Percentiles rank a stretch among this genome's conserved stretches.
phyloP scores from a whole-genome alignment of 441 rosid genomes.

The Theobroma grandiflorum region DNA sequence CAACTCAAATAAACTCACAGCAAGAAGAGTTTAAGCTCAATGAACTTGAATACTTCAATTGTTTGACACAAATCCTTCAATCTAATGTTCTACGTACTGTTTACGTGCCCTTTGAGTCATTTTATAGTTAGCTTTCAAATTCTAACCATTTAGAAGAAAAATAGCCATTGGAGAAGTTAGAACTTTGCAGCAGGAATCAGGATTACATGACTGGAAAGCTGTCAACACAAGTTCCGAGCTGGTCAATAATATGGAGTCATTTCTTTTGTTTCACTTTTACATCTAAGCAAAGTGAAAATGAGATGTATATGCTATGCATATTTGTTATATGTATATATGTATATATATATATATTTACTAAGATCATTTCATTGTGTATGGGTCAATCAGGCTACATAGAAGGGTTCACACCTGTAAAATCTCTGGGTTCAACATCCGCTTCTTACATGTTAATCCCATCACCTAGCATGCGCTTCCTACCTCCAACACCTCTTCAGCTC shows the following conservation, averaged over 20 bases:
- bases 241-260: not conserved
- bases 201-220: no score
- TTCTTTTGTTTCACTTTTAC: not conserved
- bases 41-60: no score
- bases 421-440: constrained; percentile 86
- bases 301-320: not conserved
- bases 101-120: no score
- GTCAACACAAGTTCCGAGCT: no score
- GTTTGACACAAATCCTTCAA: no score
- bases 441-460: constrained; percentile 95
- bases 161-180: no score
- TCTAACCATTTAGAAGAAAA: no score
- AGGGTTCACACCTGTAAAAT: constrained; percentile 94
- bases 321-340: not conserved
- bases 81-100: no score
- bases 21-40: no score
- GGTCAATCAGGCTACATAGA: constrained; percentile 71
- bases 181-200: no score
- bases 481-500: constrained; percentile 91
- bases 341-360: not conserved
- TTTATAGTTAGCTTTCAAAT: no score
- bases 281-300: constrained; percentile 19
- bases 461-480: constrained; percentile 97
- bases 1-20: no score
- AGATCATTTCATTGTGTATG: constrained; percentile 31